A percentile compares a stretch with the other conserved stretches of the same genome.
phyloP scores from a whole-genome alignment of 148 eudicot genomes.

The Talinum fruticosum region DNA sequence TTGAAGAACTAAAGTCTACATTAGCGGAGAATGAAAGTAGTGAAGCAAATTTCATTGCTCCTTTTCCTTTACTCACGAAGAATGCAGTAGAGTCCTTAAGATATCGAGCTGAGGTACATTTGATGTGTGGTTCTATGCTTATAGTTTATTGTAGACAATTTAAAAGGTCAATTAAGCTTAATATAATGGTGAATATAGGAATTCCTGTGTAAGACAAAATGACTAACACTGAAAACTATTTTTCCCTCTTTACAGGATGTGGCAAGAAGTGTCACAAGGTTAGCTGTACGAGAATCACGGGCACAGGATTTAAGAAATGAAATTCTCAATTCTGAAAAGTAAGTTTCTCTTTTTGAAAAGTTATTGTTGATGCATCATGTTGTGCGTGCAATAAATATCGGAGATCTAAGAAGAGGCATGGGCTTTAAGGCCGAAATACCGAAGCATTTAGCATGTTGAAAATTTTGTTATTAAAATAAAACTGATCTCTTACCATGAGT shows the following conservation, averaged over 20 bases:
- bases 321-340: constrained; percentile 91
- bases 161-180: neutral
- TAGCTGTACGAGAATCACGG: constrained; percentile 84
- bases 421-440: too few relatives aligned
- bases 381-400: neutral
- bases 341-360: constrained; percentile 15
- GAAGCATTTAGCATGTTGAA: too few relatives aligned
- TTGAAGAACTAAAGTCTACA: constrained; percentile 67
- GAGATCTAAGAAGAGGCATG: too few relatives aligned
- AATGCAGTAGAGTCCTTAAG: constrained; percentile 94
- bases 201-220: neutral
- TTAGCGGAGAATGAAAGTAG: constrained; percentile 54
- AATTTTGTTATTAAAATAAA: too few relatives aligned
- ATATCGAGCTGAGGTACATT: constrained; percentile 85
- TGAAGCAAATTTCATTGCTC: constrained; percentile 64
- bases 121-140: neutral
- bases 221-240: neutral
- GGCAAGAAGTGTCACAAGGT: constrained; percentile 80
- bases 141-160: neutral
- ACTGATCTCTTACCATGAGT: too few relatives aligned
- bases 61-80: constrained; percentile 74
- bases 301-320: constrained; percentile 90
- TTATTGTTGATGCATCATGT: neutral
- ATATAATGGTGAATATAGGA: too few relatives aligned
- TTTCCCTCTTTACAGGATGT: constrained; percentile 57